Evolutionary conservation across 306 rosid genomes (phyloP).

Genomic region (Fragaria nilgerrensis): DNA sequence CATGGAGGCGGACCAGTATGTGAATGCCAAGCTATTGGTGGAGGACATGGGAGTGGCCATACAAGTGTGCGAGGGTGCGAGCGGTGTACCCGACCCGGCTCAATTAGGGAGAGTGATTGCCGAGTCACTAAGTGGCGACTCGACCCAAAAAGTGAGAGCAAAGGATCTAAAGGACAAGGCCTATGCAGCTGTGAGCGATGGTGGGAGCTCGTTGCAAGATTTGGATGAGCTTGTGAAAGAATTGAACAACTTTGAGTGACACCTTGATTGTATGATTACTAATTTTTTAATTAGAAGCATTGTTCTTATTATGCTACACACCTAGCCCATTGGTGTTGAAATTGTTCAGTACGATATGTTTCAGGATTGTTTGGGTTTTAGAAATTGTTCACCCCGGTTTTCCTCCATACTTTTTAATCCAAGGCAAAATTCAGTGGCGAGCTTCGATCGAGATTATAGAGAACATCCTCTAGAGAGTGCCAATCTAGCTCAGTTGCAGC

Average conservation of each 20-base stretch:
- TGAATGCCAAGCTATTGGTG: conserved; percentile 52
- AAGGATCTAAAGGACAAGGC: conserved; percentile 39
- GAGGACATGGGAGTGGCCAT: conserved; percentile 50
- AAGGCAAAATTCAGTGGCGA: too few species aligned
- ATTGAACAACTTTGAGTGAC: conserved; percentile 19
- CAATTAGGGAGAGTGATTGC: conserved; percentile 35
- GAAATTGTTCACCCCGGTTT: too few species aligned
- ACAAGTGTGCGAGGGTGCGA: conserved; percentile 45
- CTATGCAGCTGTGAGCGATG: conserved; percentile 21
- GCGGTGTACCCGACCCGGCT: conserved; percentile 47
- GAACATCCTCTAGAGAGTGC: too few species aligned
- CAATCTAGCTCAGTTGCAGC: too few species aligned
- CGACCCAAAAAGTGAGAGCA: conserved; percentile 23
- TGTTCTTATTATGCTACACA: neutral
- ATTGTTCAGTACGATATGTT: too few species aligned
- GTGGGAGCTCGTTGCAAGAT: conserved; percentile 44
- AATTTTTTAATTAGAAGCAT: neutral
- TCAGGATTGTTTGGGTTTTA: too few species aligned
- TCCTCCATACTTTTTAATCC: too few species aligned
- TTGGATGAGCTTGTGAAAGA: conserved; percentile 38
- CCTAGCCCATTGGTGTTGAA: neutral
- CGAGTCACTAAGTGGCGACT: conserved; percentile 21
- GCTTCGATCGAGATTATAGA: too few species aligned
- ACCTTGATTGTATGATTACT: neutral
- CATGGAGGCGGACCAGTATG: conserved; percentile 75